phyloP scores from a whole-genome alignment of 169 alveolate genomes.

The Plasmodium reichenowi region DNA sequence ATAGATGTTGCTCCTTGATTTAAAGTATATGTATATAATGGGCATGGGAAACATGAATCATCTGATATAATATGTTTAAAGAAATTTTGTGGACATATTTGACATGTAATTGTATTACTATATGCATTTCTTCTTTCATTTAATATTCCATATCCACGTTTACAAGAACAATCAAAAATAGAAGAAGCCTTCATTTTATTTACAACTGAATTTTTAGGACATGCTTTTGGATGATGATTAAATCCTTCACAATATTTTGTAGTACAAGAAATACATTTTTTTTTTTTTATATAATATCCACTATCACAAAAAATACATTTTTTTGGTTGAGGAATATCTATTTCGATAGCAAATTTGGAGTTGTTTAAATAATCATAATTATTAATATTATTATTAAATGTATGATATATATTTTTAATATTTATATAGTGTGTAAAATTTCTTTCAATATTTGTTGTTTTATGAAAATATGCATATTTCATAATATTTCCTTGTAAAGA shows the following conservation, averaged over 20 bases:
- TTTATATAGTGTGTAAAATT: conserved; percentile 5
- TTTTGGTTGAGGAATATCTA: conserved; percentile 65
- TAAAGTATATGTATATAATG: conserved; percentile 78
- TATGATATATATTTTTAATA: neutral
- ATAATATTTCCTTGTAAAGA: conserved; percentile 11
- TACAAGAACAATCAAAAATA: conserved; percentile 71
- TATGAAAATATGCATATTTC: conserved; percentile 44
- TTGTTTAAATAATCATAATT: neutral
- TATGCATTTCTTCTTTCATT: conserved; percentile 60
- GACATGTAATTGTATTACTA: conserved; percentile 38
- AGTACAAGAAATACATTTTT: conserved; percentile 79
- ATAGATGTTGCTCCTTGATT: conserved; percentile 78
- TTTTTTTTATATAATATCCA: conserved; percentile 78
- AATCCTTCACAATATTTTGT: conserved; percentile 83
- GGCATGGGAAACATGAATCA: conserved; percentile 82
- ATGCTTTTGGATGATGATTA: conserved; percentile 72
- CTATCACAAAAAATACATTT: conserved; percentile 80
- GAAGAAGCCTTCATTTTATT: conserved; percentile 15
- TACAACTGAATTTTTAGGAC: conserved; percentile 80
- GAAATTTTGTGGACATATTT: conserved; percentile 64
- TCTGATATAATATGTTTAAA: conserved; percentile 78
- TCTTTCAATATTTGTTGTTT: neutral
- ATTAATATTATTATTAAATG: neutral
- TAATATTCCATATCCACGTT: conserved; percentile 68
- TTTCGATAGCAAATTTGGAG: conserved; percentile 67